Base-by-base conservation (phyloP, 1,284 basidiomycete genomes). In the Melanopsichium pennsylvanicum region DNA sequence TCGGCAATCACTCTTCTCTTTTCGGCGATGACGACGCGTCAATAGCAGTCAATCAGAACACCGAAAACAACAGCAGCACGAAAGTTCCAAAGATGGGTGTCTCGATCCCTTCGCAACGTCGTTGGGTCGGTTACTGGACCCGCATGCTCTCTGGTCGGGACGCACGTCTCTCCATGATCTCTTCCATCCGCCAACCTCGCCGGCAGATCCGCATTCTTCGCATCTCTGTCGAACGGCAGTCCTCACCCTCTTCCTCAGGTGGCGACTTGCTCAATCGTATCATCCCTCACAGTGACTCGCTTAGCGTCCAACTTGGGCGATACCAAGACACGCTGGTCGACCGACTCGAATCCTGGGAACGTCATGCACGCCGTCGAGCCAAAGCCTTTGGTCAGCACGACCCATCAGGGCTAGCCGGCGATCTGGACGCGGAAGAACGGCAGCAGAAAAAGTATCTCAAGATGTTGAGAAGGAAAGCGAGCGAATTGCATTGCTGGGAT, bases 121-220 rank as follows among this genome's bases (percentile, higher is more conserved):
- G 74, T 21, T 76, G 63, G 63, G 68, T 72, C 2, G 72, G 72
- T 13, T 75, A 75, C 54, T 75, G 74, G 74, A 58, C 64, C 4
- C 48, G 74, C 4, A 70, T 75, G 3, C 66, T 75, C 6, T 45
- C 68, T 16, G 59, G 56, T 9, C 34, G 48, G 3, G 74, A 75
- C 33, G 59, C 74, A 22, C 60, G 74, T 12, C 35, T 62, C 0
- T 49, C 46, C 7, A 60, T 70, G 51, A 70, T 45, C 16, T 49
- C 49, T 11, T 19, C 29, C 11, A 16, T 58, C 2, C 42, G 49
- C 15, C 64, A 68, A 27, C 48, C 51, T 15, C 47, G 55, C 10
- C 59, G 74, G n/a, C 49, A 42, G 25, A 55, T 75, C 25, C 59
- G 63, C 31, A 70, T 75, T 43, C 61, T 58, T 4, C 58, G 69